Percentiles rank a stretch among this genome's conserved stretches.
phyloP scores from a whole-genome alignment of 2,329 filamentous ascomycete genomes.

The Colletotrichum sp. region DNA sequence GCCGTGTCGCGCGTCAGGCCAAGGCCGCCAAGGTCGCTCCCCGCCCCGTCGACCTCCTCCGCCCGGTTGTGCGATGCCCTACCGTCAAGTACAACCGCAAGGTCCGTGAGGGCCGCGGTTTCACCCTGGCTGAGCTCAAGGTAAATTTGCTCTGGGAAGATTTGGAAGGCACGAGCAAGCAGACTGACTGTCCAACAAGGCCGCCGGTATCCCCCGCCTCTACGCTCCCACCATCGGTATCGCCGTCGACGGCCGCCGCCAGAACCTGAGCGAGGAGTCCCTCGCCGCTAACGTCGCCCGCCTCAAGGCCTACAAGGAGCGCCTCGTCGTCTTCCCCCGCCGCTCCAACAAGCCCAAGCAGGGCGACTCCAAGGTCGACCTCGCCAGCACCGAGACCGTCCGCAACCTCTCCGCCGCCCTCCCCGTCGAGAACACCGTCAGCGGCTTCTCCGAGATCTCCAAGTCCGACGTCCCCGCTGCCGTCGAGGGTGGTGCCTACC shows the following conservation, averaged over 20 bases:
- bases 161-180: neutral
- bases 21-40: conserved; percentile 97
- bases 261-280: conserved; percentile 96
- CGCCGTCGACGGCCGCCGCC: conserved; percentile 92
- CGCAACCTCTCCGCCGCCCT: conserved; percentile 63
- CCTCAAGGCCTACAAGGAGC: conserved; percentile 96
- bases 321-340: conserved; percentile 97
- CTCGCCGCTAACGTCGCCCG: conserved; percentile 94
- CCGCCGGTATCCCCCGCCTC: conserved; percentile 93
- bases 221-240: conserved; percentile 97
- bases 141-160: conserved; percentile 55
- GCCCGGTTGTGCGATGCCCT: conserved; percentile 96
- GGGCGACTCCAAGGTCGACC: conserved; percentile 87
- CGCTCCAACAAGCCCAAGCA: conserved; percentile 93
- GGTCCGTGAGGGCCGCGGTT: conserved; percentile 94
- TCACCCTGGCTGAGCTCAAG: conserved; percentile 98
- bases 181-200: conserved; percentile 54
- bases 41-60: conserved; percentile 95
- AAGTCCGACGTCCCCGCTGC: conserved; percentile 80
- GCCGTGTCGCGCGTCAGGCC: conserved; percentile 87
- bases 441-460: conserved; percentile 75
- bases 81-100: conserved; percentile 99
- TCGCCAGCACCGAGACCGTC: conserved; percentile 67
- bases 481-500: conserved; percentile 84
- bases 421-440: conserved; percentile 73